These are phyloP conservation scores for Irpex lacteus DNA, from an alignment of 1,284 basidiomycete species.

Conservation along the genomic window DNA sequence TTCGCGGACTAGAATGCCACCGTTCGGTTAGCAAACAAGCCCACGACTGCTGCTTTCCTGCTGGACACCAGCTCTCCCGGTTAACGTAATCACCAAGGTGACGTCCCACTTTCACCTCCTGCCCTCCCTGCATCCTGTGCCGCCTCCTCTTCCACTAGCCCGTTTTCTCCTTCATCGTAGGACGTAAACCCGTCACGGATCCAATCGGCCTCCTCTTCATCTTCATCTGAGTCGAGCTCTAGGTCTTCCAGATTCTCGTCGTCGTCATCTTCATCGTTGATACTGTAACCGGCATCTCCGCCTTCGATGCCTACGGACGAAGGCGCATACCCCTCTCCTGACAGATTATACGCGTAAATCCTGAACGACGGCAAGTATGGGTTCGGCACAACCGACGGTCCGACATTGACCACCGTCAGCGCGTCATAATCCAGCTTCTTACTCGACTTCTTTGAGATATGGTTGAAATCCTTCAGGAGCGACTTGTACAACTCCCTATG, in stretches of 20 bases:
- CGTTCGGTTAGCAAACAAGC: slow-evolving; percentile 54
- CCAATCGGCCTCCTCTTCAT: not conserved
- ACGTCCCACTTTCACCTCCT: slow-evolving; percentile 24
- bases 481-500: slow-evolving; percentile 46
- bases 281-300: slow-evolving; percentile 22
- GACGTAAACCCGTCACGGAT: slow-evolving; percentile 34
- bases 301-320: slow-evolving; percentile 22
- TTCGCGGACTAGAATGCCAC: slow-evolving; percentile 58
- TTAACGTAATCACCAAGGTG: slow-evolving; percentile 38
- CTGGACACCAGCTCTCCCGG: slow-evolving; percentile 40
- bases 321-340: slow-evolving; percentile 35
- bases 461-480: slow-evolving; percentile 54
- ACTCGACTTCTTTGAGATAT: slow-evolving; percentile 45
- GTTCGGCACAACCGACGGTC: slow-evolving; percentile 85
- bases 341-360: slow-evolving; percentile 79
- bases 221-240: not conserved
- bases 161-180: not conserved
- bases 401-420: slow-evolving; percentile 76
- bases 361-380: slow-evolving; percentile 81
- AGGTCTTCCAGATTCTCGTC: slow-evolving; percentile 3
- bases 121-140: not conserved
- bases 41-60: slow-evolving; percentile 53
- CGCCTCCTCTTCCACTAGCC: not conserved
- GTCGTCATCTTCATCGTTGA: slow-evolving; percentile 10
- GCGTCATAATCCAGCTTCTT: slow-evolving; percentile 60